These are phyloP conservation scores for Earliella scabrosa DNA, from an alignment of 1,284 basidiomycete genomes.

Conservation along the genomic window DNA sequence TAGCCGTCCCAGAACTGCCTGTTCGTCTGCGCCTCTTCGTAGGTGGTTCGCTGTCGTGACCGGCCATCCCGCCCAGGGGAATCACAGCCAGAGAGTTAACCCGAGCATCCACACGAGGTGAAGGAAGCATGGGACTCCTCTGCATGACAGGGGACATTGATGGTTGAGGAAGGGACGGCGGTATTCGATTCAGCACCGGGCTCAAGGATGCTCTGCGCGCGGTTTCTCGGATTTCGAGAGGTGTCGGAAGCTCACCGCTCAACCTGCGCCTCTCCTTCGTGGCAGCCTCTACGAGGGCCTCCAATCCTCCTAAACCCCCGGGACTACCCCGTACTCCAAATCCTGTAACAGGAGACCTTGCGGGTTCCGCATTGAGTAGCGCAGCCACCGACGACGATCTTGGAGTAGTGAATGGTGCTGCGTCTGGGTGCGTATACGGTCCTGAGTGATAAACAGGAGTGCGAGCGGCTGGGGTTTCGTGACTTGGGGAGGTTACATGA, in stretches of 20 bases:
- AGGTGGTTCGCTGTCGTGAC: conserved; percentile 27
- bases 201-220: conserved; percentile 27
- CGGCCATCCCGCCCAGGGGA: conserved; percentile 7
- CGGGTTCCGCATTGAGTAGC: conserved; percentile 26
- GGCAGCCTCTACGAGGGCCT: conserved; percentile 60
- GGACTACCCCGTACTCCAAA: conserved; percentile 13
- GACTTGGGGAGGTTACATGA: conserved; percentile 1
- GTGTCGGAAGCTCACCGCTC: conserved; percentile 33
- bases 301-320: conserved; percentile 43
- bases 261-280: conserved; percentile 54
- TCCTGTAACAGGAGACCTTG: conserved; percentile 26
- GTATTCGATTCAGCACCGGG: conserved; percentile 28
- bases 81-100: conserved; percentile 23
- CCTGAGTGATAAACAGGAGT: conserved; percentile 6
- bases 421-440: conserved; percentile 13
- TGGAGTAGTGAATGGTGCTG: conserved; percentile 1
- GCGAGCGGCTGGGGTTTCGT: conserved; percentile 3
- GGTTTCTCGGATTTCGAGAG: conserved; percentile 14
- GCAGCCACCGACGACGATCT: conserved; percentile 25
- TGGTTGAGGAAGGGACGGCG: conserved; percentile 12
- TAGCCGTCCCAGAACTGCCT: conserved; percentile 11
- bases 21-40: conserved; percentile 24
- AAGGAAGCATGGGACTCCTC: conserved; percentile 16
- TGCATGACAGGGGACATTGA: conserved; percentile 20
- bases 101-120: conserved; percentile 18